These are phyloP conservation scores for Citrus sp. DNA, from an alignment of 345 rosid genomes.

Conservation along the genomic window DNA sequence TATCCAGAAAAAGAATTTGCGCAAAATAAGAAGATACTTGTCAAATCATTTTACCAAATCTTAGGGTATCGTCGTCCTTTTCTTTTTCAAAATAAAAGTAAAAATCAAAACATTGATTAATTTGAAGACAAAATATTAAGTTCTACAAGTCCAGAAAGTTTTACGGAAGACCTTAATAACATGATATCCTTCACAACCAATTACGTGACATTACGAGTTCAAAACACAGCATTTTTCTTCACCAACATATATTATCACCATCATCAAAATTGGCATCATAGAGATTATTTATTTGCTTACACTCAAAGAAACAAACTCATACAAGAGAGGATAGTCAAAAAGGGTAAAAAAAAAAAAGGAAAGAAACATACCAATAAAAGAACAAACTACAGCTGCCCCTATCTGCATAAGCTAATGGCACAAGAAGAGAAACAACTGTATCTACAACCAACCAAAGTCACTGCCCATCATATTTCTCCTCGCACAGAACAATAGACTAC, in stretches of 20 bases:
- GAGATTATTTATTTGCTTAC: constrained; percentile 22
- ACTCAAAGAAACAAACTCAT: constrained; percentile 11
- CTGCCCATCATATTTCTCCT: constrained; percentile 8
- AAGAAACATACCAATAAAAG: constrained; percentile 18
- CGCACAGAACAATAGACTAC: constrained; percentile 8
- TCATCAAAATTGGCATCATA: constrained; percentile 26
- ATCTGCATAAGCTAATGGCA: constrained; percentile 32
- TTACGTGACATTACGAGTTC: neutral
- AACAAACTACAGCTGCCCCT: constrained; percentile 36
- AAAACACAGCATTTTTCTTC: neutral
- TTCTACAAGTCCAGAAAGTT: neutral
- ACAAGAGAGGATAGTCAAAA: constrained; percentile 13
- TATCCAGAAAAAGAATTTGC: too few relatives aligned
- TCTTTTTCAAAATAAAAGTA: too few relatives aligned
- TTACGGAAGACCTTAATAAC: neutral
- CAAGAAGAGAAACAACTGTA: constrained; percentile 42
- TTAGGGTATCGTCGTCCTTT: too few relatives aligned
- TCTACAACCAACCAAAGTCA: constrained; percentile 35
- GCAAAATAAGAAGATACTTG: too few relatives aligned
- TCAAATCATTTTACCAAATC: too few relatives aligned
- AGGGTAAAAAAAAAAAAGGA: too few relatives aligned
- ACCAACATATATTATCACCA: neutral
- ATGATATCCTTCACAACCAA: neutral
- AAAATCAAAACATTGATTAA: too few relatives aligned
- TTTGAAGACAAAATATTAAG: neutral